These are phyloP conservation scores for Dipteronia sinensis DNA, from an alignment of 345 rosid species.

Conservation along the genomic window DNA sequence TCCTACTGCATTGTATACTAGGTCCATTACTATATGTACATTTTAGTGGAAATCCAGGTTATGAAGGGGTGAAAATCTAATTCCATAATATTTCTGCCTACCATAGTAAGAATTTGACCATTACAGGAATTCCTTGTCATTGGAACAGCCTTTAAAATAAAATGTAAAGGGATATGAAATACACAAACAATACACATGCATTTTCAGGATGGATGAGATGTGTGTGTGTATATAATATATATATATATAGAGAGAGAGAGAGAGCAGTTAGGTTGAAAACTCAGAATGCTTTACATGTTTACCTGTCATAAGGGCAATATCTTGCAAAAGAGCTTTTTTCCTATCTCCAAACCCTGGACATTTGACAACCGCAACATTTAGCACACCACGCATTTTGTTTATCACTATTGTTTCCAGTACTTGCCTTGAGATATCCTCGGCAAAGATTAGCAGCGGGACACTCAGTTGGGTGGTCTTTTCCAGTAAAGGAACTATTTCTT, in stretches of 20 bases:
- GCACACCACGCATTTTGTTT: conserved; percentile 73
- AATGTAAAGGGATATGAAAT: neutral
- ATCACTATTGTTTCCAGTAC: conserved; percentile 71
- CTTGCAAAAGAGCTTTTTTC: conserved; percentile 84
- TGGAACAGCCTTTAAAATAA: neutral
- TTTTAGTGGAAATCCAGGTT: neutral
- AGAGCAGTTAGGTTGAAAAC: too few relatives aligned
- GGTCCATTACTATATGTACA: neutral
- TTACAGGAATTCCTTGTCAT: neutral
- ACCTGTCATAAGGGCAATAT: conserved; percentile 91
- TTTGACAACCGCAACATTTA: conserved; percentile 83
- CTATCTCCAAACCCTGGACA: conserved; percentile 78
- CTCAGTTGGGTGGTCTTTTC: conserved; percentile 78
- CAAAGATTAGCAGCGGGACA: conserved; percentile 79
- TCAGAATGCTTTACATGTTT: conserved; percentile 6
- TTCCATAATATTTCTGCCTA: neutral
- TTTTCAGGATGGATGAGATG: too few relatives aligned
- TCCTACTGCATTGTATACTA: neutral
- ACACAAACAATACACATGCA: too few relatives aligned
- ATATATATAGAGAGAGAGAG: too few relatives aligned
- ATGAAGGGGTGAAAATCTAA: neutral
- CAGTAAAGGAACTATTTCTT: conserved; percentile 68
- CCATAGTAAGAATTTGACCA: neutral
- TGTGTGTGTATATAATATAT: too few relatives aligned
- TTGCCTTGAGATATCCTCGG: conserved; percentile 69